Evolutionary conservation across 495 filamentous ascomycete genomes (phyloP).

Genomic region (Talaromyces nanjingensis): DNA sequence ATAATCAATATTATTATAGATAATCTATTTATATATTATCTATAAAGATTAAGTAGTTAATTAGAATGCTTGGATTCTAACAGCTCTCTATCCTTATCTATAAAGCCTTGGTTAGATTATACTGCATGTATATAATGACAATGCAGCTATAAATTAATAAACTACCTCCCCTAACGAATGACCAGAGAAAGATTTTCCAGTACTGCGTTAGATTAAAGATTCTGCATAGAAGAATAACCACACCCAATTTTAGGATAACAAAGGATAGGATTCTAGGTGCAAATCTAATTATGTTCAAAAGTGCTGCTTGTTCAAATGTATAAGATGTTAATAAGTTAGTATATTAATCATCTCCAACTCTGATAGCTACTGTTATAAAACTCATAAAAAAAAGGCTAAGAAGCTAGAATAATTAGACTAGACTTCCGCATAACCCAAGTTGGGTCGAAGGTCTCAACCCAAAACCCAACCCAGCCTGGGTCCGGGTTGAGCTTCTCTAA

Average conservation of each 20-base stretch:
- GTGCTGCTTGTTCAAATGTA: slow-evolving; percentile 14
- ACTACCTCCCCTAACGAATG: background rate
- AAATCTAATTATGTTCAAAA: slow-evolving; percentile 19
- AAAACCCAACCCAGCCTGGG: too few species aligned
- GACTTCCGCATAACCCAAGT: too few species aligned
- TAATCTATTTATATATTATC: background rate
- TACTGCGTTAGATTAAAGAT: slow-evolving; percentile 17
- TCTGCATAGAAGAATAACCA: slow-evolving; percentile 20
- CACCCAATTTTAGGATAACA: slow-evolving; percentile 21
- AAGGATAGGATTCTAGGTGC: slow-evolving; percentile 24
- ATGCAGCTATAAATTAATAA: background rate
- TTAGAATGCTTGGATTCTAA: background rate
- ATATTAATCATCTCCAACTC: background rate
- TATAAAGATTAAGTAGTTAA: slow-evolving; percentile 4
- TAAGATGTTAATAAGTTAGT: background rate
- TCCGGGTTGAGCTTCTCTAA: too few species aligned
- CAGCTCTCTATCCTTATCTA: background rate
- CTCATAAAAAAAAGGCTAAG: background rate
- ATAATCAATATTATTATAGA: background rate
- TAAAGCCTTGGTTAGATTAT: background rate
- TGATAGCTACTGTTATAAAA: background rate
- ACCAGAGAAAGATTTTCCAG: slow-evolving; percentile 2
- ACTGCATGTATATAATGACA: slow-evolving; percentile 2
- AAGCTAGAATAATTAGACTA: too few species aligned
- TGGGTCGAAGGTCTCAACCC: too few species aligned